These are phyloP conservation scores for Artomyces pyxidatus DNA, from an alignment of 768 basidiomycete genomes.

Conservation along the genomic window DNA sequence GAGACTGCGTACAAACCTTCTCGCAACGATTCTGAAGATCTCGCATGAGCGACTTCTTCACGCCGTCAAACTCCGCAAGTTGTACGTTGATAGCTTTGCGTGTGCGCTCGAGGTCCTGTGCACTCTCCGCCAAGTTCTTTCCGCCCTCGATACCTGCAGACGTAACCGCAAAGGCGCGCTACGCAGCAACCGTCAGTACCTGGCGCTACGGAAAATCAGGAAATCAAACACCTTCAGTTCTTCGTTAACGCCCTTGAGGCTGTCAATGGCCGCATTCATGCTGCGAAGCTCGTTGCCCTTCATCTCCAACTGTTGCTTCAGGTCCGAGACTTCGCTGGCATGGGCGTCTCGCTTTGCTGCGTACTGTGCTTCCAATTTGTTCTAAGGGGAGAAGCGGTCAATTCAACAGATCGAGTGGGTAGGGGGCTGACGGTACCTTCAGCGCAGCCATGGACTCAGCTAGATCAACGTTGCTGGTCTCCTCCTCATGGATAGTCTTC, in stretches of 20 bases:
- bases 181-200: conserved; percentile 7
- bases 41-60: conserved; percentile 97
- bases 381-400: conserved; percentile 48
- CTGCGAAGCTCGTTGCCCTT: conserved; percentile 76
- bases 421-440: too few species aligned
- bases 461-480: conserved; percentile 74
- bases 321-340: conserved; percentile 71
- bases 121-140: conserved; percentile 93
- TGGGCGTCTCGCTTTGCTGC: conserved; percentile 88
- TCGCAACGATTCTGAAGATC: conserved; percentile 99
- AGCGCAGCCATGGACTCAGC: conserved; percentile 83
- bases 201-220: conserved; percentile 6
- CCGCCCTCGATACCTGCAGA: conserved; percentile 96
- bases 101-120: conserved; percentile 93
- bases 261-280: conserved; percentile 81
- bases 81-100: conserved; percentile 98
- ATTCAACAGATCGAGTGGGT: too few species aligned
- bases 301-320: conserved; percentile 86
- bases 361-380: conserved; percentile 91
- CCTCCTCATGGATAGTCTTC: conserved; percentile 88
- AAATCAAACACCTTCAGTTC: conserved; percentile 82
- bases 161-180: conserved; percentile 97
- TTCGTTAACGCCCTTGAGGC: conserved; percentile 92
- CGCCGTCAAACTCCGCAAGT: conserved; percentile 95
- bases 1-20: conserved; percentile 51